Conservation (phyloP, 2,329 filamentous ascomycete genomes). For the Alternaria gaisen region DNA sequence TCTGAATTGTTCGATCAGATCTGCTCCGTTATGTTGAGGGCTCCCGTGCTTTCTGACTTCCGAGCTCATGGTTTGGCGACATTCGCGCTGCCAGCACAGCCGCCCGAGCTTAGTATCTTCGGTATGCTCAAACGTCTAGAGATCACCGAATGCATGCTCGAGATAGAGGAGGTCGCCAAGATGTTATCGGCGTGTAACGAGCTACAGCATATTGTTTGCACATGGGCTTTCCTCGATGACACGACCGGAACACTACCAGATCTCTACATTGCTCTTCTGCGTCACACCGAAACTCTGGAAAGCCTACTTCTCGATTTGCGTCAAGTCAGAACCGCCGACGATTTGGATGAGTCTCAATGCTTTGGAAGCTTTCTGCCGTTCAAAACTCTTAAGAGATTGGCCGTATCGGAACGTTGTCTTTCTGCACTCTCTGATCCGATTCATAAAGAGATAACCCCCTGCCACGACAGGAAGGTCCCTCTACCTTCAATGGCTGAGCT, state of each 20-base stretch:
- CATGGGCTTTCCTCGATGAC: conserved; percentile 27
- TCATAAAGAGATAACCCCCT: background rate
- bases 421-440: background rate
- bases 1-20: conserved; percentile 15
- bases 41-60: conserved; percentile 24
- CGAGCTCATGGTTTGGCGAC: conserved; percentile 22
- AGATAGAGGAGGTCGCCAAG: conserved; percentile 15
- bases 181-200: conserved; percentile 22
- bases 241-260: background rate
- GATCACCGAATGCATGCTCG: conserved; percentile 27
- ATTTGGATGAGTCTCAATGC: background rate
- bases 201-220: conserved; percentile 32
- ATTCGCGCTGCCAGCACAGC: background rate
- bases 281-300: conserved; percentile 26
- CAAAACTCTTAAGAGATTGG: conserved; percentile 15
- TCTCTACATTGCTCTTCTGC: conserved; percentile 21
- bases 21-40: conserved; percentile 13
- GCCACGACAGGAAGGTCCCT: fast-evolving
- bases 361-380: conserved; percentile 24
- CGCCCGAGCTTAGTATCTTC: background rate
- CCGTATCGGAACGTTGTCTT: conserved; percentile 23
- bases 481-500: conserved; percentile 15
- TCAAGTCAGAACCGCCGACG: background rate
- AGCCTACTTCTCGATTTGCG: conserved; percentile 27
- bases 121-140: conserved; percentile 30